Conservation (phyloP, 352 stramenopile genomes). For the Globisporangium spinosum region DNA sequence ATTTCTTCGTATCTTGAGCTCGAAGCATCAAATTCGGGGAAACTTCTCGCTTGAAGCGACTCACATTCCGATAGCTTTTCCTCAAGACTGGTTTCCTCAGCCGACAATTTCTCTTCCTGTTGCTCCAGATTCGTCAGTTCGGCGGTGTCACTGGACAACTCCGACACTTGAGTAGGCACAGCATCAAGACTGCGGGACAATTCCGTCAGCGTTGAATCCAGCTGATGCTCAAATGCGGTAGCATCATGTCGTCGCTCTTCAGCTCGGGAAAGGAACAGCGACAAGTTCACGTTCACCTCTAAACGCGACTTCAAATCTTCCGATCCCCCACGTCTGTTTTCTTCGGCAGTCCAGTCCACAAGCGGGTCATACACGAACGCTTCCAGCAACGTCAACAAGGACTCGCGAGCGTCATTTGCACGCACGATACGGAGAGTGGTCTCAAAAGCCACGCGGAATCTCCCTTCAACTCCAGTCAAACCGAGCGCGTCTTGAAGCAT, state of each 20-base stretch:
- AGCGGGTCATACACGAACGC: slow-evolving; percentile 87
- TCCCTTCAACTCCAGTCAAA: slow-evolving; percentile 67
- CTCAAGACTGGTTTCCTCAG: slow-evolving; percentile 13
- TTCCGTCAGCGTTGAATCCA: slow-evolving; percentile 24
- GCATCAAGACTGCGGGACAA: slow-evolving; percentile 21
- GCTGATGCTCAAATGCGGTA: slow-evolving; percentile 37
- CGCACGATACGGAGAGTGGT: slow-evolving; percentile 69
- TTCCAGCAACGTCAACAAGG: slow-evolving; percentile 70
- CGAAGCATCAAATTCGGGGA: background rate
- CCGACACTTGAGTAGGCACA: slow-evolving; percentile 1
- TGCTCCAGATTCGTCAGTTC: slow-evolving; percentile 17
- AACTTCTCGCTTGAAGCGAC: background rate
- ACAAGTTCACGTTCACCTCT: slow-evolving; percentile 83
- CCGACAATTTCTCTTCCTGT: slow-evolving; percentile 26
- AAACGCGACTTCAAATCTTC: slow-evolving; percentile 64
- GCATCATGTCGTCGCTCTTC: slow-evolving; percentile 73
- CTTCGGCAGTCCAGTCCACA: slow-evolving; percentile 63
- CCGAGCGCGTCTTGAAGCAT: slow-evolving; percentile 77
- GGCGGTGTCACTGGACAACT: background rate
- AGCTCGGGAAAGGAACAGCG: slow-evolving; percentile 76
- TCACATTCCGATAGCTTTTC: slow-evolving; percentile 13
- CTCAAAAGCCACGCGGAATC: slow-evolving; percentile 71
- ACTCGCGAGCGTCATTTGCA: slow-evolving; percentile 56
- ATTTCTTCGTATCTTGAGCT: slow-evolving; percentile 3
- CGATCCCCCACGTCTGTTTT: slow-evolving; percentile 30